Conservation (phyloP, 257 asterid species). For the Euphrasia confusa region DNA sequence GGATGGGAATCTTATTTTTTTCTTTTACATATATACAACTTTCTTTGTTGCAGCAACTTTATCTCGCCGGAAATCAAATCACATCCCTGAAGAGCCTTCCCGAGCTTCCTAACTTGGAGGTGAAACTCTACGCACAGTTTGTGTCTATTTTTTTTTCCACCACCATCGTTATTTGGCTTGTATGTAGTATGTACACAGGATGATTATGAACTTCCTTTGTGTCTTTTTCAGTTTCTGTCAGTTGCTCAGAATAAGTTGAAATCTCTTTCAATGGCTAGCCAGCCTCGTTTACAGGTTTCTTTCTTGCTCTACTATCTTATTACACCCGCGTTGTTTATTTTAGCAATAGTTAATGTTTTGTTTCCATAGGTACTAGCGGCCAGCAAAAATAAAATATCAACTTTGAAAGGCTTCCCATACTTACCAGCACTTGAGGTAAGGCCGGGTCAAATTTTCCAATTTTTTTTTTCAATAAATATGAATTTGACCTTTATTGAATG, state of each 20-base stretch:
- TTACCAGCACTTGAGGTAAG: slow-evolving; percentile 97
- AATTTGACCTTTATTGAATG: slow-evolving; percentile 17
- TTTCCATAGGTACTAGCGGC: slow-evolving; percentile 86
- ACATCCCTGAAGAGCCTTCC: slow-evolving; percentile 94
- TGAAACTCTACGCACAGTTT: slow-evolving; percentile 31
- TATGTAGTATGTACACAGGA: background rate
- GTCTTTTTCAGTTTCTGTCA: slow-evolving; percentile 73
- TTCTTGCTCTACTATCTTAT: slow-evolving; percentile 25
- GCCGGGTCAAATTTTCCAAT: slow-evolving; percentile 26
- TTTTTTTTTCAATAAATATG: slow-evolving; percentile 1
- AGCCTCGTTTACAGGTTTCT: slow-evolving; percentile 94
- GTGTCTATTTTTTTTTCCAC: background rate
- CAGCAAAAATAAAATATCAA: slow-evolving; percentile 93
- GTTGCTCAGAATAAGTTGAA: slow-evolving; percentile 97
- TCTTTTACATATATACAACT: slow-evolving; percentile 14
- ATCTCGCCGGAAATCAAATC: slow-evolving; percentile 97
- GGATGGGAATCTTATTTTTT: slow-evolving; percentile 2
- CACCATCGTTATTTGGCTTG: slow-evolving; percentile 16
- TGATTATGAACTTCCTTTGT: slow-evolving; percentile 17
- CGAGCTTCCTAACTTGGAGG: slow-evolving; percentile 98
- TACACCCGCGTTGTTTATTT: slow-evolving; percentile 20
- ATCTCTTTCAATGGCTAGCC: slow-evolving; percentile 96
- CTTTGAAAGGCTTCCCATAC: slow-evolving; percentile 93
- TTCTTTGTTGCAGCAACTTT: slow-evolving; percentile 75
- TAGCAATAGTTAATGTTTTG: slow-evolving; percentile 13